These are phyloP conservation scores for Hura crepitans DNA, from an alignment of 441 rosid species.

Conservation along the genomic window DNA sequence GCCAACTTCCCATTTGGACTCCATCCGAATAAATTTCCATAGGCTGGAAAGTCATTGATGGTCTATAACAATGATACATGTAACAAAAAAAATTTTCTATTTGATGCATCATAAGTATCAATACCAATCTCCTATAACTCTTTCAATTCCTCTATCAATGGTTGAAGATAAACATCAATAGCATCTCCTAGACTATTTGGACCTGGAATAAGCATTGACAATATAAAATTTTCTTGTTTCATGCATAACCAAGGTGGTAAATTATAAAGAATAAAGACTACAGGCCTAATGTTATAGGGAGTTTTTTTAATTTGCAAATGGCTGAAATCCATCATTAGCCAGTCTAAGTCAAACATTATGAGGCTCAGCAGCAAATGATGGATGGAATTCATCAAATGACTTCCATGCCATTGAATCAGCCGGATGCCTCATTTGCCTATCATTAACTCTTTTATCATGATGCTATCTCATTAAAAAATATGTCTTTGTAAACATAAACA, in stretches of 20 bases:
- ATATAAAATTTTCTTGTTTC: neutral
- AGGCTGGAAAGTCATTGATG: neutral
- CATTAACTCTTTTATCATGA: neutral
- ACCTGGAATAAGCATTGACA: neutral
- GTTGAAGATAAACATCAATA: neutral
- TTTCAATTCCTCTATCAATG: neutral
- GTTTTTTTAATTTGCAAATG: neutral
- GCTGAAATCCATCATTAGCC: neutral
- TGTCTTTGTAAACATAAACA: neutral
- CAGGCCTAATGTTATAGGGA: neutral
- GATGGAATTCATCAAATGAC: neutral
- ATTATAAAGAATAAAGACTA: neutral
- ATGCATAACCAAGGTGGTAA: neutral
- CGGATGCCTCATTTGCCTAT: neutral
- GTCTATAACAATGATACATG: neutral
- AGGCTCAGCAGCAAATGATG: neutral
- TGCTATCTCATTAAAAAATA: neutral
- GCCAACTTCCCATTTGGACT: neutral
- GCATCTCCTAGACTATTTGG: neutral
- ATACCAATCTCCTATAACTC: neutral
- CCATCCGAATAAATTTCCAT: neutral
- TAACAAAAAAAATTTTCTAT: neutral
- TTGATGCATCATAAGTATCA: neutral
- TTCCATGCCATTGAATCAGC: neutral
- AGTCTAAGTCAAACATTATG: neutral